phyloP scores from a whole-genome alignment of 768 basidiomycete species.

The Neoboletus subvelutipes region DNA sequence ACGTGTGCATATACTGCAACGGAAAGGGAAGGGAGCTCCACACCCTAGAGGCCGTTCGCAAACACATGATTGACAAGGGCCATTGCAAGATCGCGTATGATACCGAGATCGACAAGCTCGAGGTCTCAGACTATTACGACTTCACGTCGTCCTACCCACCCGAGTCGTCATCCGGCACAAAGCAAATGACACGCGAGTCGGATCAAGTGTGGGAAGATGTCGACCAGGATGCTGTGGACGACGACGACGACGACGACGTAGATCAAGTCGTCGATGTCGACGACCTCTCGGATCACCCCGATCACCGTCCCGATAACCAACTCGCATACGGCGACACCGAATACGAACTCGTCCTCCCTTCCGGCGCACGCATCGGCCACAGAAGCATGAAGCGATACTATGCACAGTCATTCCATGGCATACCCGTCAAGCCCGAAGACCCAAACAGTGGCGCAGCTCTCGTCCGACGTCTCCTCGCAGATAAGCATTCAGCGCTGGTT shows the following conservation, averaged over 20 bases:
- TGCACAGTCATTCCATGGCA: conserved; percentile 68
- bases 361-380: conserved; percentile 90
- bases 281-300: conserved; percentile 33
- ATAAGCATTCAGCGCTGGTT: conserved; percentile 83
- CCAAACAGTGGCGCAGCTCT: conserved; percentile 73
- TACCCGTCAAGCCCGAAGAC: conserved; percentile 49
- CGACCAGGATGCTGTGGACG: conserved; percentile 21
- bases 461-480: conserved; percentile 73
- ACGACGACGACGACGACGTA: conserved; percentile 31
- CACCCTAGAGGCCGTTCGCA: conserved; percentile 82
- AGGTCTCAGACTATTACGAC: conserved; percentile 92
- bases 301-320: conserved; percentile 48
- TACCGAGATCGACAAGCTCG: conserved; percentile 72
- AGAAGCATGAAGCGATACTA: conserved; percentile 85
- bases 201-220: conserved; percentile 37
- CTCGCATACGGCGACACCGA: conserved; percentile 77
- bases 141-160: conserved; percentile 79
- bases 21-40: conserved; percentile 79
- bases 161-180: conserved; percentile 24
- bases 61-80: conserved; percentile 94
- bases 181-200: neutral
- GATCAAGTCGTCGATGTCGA: neutral
- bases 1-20: conserved; percentile 91
- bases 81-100: conserved; percentile 98
- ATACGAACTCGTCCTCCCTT: conserved; percentile 90